Evolutionary conservation across 306 rosid genomes (phyloP).

Genomic region (Quercus ilex): DNA sequence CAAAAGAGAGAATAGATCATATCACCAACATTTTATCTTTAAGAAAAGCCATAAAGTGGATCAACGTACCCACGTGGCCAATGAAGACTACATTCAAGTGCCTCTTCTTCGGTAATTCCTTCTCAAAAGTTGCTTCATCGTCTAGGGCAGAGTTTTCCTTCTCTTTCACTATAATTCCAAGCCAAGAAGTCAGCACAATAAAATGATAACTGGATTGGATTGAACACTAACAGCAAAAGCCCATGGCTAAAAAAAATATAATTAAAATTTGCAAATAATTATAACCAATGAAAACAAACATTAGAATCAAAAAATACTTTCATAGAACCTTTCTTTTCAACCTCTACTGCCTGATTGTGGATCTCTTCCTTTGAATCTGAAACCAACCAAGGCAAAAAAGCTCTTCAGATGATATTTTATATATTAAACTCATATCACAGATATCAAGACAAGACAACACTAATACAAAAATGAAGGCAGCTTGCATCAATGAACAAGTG

Average conservation of each 20-base stretch:
- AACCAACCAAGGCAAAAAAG: slow-evolving; percentile 24
- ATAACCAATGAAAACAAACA: not conserved
- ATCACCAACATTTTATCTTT: not conserved
- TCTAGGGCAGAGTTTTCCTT: slow-evolving; percentile 36
- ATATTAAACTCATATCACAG: slow-evolving; percentile 6
- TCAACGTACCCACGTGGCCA: slow-evolving; percentile 92
- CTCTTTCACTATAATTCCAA: slow-evolving; percentile 43
- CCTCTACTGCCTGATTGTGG: slow-evolving; percentile 29
- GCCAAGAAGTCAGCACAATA: slow-evolving; percentile 25
- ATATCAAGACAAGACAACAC: not conserved
- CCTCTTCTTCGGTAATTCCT: slow-evolving; percentile 44
- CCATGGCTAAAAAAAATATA: not conserved
- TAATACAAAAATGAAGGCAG: not conserved
- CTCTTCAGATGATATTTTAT: slow-evolving; percentile 2
- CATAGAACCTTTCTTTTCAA: slow-evolving; percentile 56
- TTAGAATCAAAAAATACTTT: not conserved
- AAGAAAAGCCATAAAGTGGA: slow-evolving; percentile 3
- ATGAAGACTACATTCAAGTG: slow-evolving; percentile 93
- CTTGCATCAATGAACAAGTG: not conserved
- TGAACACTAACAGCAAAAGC: not conserved
- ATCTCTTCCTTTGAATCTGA: slow-evolving; percentile 49
- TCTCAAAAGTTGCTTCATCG: slow-evolving; percentile 32
- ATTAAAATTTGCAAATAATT: not conserved
- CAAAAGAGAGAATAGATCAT: not conserved
- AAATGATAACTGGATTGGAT: not conserved